Percentiles rank a stretch among this genome's conserved stretches.
These are phyloP conservation scores for Lepidopterella palustris DNA, from an alignment of 495 filamentous ascomycete genomes.

Conservation along the genomic window DNA sequence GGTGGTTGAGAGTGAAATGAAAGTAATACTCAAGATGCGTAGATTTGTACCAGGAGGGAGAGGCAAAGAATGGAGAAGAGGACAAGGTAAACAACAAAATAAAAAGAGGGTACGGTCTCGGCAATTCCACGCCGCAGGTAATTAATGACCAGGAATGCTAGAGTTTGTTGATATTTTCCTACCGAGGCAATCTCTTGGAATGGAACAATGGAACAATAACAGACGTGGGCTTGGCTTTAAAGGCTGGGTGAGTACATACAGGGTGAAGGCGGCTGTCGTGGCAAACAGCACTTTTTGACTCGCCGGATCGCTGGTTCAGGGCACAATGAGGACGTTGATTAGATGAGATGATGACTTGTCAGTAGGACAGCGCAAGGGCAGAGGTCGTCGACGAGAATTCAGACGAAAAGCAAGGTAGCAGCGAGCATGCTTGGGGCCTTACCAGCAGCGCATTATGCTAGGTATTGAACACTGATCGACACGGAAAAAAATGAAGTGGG, in stretches of 20 bases:
- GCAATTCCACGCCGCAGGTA: not conserved
- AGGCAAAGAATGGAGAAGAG: not conserved
- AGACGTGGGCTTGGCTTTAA: conserved; percentile 6
- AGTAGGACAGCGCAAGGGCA: conserved; percentile 4
- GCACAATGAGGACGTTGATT: conserved; percentile 3
- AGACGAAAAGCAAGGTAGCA: not conserved
- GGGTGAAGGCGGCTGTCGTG: not conserved
- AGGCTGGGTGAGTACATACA: conserved; percentile 7
- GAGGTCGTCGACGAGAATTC: not conserved
- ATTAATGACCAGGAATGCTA: conserved; percentile 11
- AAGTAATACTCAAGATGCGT: not conserved
- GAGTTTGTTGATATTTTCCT: conserved; percentile 1
- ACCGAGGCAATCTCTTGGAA: not conserved
- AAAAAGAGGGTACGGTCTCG: conserved; percentile 1
- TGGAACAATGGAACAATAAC: not conserved
- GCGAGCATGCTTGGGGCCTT: not conserved
- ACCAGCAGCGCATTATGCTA: not conserved
- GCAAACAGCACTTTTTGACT: not conserved
- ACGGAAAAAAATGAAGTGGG: not conserved
- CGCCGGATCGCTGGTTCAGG: not conserved
- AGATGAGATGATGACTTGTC: conserved; percentile 15
- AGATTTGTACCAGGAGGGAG: not conserved
- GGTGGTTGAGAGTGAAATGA: conserved; percentile 3
- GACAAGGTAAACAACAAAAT: not conserved
- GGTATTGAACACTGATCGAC: not conserved